phyloP scores from a whole-genome alignment of 2,329 filamentous ascomycete genomes.

The Aspergillus clavatus region DNA sequence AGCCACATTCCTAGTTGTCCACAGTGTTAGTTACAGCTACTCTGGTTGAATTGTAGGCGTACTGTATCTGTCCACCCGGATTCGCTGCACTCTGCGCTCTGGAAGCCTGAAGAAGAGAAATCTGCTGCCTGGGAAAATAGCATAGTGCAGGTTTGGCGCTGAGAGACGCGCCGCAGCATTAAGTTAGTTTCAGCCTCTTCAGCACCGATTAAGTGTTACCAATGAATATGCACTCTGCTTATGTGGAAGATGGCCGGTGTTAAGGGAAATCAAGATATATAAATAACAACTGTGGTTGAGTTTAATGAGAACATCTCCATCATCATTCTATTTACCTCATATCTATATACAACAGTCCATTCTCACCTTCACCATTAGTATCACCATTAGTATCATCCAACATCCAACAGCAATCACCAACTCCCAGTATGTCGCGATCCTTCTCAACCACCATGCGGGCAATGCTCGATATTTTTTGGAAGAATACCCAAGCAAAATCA shows the following conservation, averaged over 20 bases:
- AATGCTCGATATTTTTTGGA: conserved; percentile 5
- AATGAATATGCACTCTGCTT: conserved; percentile 2
- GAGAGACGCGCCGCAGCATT: neutral
- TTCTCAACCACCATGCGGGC: conserved; percentile 3
- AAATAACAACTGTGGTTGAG: conserved; percentile 1
- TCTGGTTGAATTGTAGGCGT: too few species aligned
- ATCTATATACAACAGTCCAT: conserved; percentile 4
- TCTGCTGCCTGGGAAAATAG: too few species aligned
- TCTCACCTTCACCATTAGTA: conserved; percentile 3
- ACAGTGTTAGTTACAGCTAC: too few species aligned
- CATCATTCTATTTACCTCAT: conserved; percentile 2
- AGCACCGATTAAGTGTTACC: neutral
- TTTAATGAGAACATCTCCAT: conserved; percentile 1
- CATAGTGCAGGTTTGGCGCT: too few species aligned
- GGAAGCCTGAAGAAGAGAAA: too few species aligned
- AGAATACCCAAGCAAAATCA: conserved; percentile 2
- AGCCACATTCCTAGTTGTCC: too few species aligned
- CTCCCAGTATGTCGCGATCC: conserved; percentile 2
- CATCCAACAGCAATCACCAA: neutral
- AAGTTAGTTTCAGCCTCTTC: conserved; percentile 2
- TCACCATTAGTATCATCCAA: conserved; percentile 1
- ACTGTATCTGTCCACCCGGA: too few species aligned
- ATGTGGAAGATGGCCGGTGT: conserved; percentile 1
- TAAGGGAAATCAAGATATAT: conserved; percentile 4
- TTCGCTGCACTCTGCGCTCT: too few species aligned